A percentile compares a stretch with the other conserved stretches of the same genome.
phyloP scores from a whole-genome alignment of 495 filamentous ascomycete genomes.

The Hypoxylon fuscum region DNA sequence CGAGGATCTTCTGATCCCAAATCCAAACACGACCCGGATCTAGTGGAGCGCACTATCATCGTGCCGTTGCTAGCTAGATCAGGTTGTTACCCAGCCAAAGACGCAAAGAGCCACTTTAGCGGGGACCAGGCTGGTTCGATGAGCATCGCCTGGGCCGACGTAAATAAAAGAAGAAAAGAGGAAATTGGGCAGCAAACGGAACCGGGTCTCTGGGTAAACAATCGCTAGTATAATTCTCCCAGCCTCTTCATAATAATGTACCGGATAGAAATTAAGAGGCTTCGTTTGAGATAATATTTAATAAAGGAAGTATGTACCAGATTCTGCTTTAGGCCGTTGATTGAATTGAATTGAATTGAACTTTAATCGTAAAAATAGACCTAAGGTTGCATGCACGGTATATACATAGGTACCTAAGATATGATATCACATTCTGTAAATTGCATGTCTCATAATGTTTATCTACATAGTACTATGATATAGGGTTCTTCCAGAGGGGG shows the following conservation, averaged over 20 bases:
- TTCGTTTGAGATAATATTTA: too few species aligned
- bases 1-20: conserved; percentile 19
- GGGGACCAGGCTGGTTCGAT: conserved; percentile 20
- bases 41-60: conserved; percentile 19
- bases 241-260: conserved; percentile 16
- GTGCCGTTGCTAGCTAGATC: conserved; percentile 7
- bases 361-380: too few species aligned
- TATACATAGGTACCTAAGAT: too few species aligned
- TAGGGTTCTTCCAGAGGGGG: background rate
- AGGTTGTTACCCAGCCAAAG: conserved; percentile 43
- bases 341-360: too few species aligned
- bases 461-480: too few species aligned
- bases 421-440: too few species aligned
- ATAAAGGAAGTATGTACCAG: background rate
- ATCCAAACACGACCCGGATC: conserved; percentile 8
- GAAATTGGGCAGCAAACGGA: conserved; percentile 31
- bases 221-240: conserved; percentile 1
- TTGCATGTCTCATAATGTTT: too few species aligned
- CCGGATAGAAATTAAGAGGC: too few species aligned
- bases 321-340: too few species aligned
- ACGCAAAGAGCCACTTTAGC: conserved; percentile 35
- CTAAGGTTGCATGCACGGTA: too few species aligned
- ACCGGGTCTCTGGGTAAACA: conserved; percentile 26
- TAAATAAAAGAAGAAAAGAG: conserved; percentile 25
- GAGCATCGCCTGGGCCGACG: conserved; percentile 8